Conservation (phyloP, 2,329 filamentous ascomycete genomes). For the Ophiostoma novo-ulmi region DNA sequence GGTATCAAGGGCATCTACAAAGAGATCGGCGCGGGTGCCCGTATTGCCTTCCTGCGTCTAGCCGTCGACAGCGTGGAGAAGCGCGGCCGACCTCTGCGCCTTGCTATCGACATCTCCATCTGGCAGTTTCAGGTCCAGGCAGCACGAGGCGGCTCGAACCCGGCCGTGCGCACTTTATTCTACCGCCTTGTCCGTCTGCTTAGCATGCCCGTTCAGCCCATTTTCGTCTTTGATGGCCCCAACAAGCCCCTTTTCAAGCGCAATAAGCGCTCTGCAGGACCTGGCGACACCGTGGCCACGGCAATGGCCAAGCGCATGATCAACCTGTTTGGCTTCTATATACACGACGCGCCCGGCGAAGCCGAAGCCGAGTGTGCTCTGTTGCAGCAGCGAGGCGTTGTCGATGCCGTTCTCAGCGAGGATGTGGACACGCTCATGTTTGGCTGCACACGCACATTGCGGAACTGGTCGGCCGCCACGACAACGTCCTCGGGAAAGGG, state of each 20-base stretch:
- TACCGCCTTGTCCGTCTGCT: constrained; percentile 67
- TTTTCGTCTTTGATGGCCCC: constrained; percentile 52
- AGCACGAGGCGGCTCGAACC: constrained; percentile 78
- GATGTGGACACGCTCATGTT: constrained; percentile 99
- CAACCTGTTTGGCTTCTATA: constrained; percentile 75
- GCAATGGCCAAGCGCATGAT: constrained; percentile 79
- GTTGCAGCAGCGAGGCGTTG: constrained; percentile 72
- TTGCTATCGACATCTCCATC: constrained; percentile 92
- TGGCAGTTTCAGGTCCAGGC: constrained; percentile 95
- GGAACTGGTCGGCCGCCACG: constrained; percentile 67
- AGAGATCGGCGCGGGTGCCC: constrained; percentile 75
- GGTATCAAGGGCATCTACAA: constrained; percentile 77
- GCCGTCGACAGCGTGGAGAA: constrained; percentile 70
- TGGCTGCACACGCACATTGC: constrained; percentile 71
- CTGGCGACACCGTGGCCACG: constrained; percentile 61
- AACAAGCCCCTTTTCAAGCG: constrained; percentile 69
- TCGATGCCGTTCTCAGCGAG: constrained; percentile 91
- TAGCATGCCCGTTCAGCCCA: constrained; percentile 45
- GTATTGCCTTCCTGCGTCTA: constrained; percentile 76
- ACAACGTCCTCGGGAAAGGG: constrained; percentile 38
- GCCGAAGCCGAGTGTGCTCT: constrained; percentile 94
- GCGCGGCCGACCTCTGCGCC: constrained; percentile 66
- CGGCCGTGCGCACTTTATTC: constrained; percentile 85
- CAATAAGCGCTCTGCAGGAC: constrained; percentile 62
- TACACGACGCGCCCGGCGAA: constrained; percentile 85